phyloP scores from a whole-genome alignment of 2,329 filamentous ascomycete species.

The Celoporthe dispersa region DNA sequence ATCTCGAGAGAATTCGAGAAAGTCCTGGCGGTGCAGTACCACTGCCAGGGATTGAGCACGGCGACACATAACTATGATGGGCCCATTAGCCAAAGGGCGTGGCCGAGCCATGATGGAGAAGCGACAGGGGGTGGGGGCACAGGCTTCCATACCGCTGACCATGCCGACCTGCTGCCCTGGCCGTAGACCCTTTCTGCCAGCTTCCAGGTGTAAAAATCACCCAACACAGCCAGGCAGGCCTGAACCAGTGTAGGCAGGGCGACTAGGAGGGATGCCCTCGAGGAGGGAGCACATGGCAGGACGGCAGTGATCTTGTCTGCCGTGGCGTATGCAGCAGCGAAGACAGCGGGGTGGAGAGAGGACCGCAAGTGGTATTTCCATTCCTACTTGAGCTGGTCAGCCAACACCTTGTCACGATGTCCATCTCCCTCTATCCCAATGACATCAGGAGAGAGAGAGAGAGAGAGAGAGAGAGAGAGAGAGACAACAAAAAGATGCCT shows the following conservation, averaged over 20 bases:
- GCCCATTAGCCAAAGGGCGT: slow-evolving; percentile 16
- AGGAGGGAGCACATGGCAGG: slow-evolving; percentile 56
- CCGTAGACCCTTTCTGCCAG: slow-evolving; percentile 78
- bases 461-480: neutral
- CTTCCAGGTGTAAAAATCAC: slow-evolving; percentile 88
- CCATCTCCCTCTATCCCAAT: too few relatives aligned
- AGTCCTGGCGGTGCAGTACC: slow-evolving; percentile 91
- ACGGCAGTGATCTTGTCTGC: slow-evolving; percentile 60
- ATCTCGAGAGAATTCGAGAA: slow-evolving; percentile 94
- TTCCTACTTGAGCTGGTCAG: slow-evolving; percentile 65
- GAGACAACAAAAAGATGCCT: slow-evolving; percentile 39
- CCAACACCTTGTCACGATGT: neutral
- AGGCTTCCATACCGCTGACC: slow-evolving; percentile 61
- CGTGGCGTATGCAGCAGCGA: slow-evolving; percentile 73
- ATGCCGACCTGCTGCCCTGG: slow-evolving; percentile 62
- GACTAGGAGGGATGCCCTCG: slow-evolving; percentile 69
- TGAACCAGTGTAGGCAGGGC: slow-evolving; percentile 77
- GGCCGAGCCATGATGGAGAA: neutral
- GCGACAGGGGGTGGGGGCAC: slow-evolving; percentile 36
- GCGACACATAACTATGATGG: slow-evolving; percentile 67
- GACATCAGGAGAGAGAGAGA: too few relatives aligned
- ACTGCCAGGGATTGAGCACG: slow-evolving; percentile 86
- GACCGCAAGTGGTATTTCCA: slow-evolving; percentile 88
- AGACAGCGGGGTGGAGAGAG: slow-evolving; percentile 87
- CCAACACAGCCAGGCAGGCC: slow-evolving; percentile 74